Evolutionary conservation across 495 filamentous ascomycete species (phyloP), one percentile per base, ranked within the genome.

Genomic region (Penicillium tannophilum): DNA sequence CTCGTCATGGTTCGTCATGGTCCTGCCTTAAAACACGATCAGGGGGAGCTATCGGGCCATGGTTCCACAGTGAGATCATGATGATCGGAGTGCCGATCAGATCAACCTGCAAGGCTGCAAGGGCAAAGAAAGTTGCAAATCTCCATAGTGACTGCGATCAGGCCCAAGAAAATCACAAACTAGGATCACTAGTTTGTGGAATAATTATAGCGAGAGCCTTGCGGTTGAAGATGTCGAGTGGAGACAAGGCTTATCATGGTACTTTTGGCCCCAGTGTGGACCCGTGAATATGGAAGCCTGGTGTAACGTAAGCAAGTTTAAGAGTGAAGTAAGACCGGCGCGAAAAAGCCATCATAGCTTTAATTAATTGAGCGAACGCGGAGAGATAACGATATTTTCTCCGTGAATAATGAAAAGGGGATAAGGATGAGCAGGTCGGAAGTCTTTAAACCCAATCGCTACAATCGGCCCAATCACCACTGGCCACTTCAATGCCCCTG

Each of bases 61-160:
- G 45, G 43, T 43, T 36, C 35, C 60, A 54, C 35, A 47, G 50
- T 57, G 51, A 58, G 46, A 62, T 64, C 51, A 64, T 62, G 50
- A 52, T 43, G 50, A 52, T 43, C 51, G 17, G 35, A 48, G 45
- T 23, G 46, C 53, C 44, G 46, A 62, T 50, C 23, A 17, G 35
- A 56, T 14, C 24, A 19, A 11, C 1, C 60, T 58, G 62, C 54
- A 64, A 64, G 62, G 62, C 60, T 58, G 62, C 54, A 64, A 64
- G 62, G 62, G 54, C 39, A 41, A 7, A 5, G 16, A 17, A 5
- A 12, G 11, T 41, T 41, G 14, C 14, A 36, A 41, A n/a, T 17
- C 39, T 1, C 39, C 39, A 41, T 41, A 7, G 16, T n/a, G 39
- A 41, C 33, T 41, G 39, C 39, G 39, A 41, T 11, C 9, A 10